Percentiles rank a stretch among this genome's conserved stretches.
These are phyloP conservation scores for Filobasidium uniguttulatum DNA, from an alignment of 1,284 basidiomycete species.

Conservation along the genomic window DNA sequence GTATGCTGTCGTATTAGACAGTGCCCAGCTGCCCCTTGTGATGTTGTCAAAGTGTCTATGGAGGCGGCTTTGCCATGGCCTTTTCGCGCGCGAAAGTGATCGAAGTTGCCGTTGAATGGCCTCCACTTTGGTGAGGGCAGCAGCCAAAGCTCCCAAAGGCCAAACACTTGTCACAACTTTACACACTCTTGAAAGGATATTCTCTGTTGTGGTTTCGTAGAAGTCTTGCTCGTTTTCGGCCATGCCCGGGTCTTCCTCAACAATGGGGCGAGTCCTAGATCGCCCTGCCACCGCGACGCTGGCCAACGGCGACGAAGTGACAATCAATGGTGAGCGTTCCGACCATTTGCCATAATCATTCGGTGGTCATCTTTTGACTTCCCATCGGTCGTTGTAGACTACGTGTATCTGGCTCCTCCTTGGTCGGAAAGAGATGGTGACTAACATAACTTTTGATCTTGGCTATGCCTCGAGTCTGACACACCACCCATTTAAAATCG, in stretches of 20 bases:
- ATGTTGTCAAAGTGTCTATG: no score
- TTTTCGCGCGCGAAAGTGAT: no score
- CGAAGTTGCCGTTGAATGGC: no score
- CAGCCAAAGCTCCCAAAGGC: no score
- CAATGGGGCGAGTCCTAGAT: not conserved
- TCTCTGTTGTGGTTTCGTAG: not conserved
- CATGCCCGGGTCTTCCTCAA: not conserved
- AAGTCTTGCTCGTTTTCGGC: not conserved
- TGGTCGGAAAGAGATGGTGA: conserved; percentile 79
- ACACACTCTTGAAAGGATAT: not conserved
- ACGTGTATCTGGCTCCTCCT: conserved; percentile 84
- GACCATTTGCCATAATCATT: not conserved
- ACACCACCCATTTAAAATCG: not conserved
- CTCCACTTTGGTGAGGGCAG: no score
- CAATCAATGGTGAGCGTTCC: conserved; percentile 29
- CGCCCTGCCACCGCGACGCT: conserved; percentile 20
- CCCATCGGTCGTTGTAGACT: conserved; percentile 45
- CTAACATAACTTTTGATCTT: conserved; percentile 7
- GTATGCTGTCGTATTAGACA: no score
- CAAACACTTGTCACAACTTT: not conserved
- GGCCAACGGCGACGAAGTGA: conserved; percentile 32
- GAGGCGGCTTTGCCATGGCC: no score
- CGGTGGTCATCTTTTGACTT: not conserved
- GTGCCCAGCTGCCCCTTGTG: no score
- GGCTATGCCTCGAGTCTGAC: not conserved